phyloP scores from a whole-genome alignment of 371 early-diverging fungal genomes.

The Gilbertella persicaria region DNA sequence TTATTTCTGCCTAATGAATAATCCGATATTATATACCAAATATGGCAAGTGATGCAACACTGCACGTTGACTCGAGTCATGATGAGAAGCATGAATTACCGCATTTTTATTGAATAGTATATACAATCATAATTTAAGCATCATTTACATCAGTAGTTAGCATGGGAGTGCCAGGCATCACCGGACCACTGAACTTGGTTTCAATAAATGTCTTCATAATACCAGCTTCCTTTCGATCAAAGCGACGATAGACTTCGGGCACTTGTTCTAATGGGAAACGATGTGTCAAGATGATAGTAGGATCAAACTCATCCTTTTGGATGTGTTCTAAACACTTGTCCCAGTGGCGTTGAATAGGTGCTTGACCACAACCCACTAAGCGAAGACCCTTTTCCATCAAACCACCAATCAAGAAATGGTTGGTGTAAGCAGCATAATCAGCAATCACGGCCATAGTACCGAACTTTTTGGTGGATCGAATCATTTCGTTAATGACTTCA shows the following conservation, averaged over 20 bases:
- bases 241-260: slow-evolving; percentile 49
- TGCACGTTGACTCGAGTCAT: too few relatives aligned
- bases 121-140: background rate
- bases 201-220: slow-evolving; percentile 52
- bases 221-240: slow-evolving; percentile 56
- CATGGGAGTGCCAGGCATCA: slow-evolving; percentile 7
- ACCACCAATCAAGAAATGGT: slow-evolving; percentile 61
- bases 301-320: slow-evolving; percentile 48
- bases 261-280: slow-evolving; percentile 48
- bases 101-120: too few relatives aligned
- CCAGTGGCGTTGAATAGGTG: slow-evolving; percentile 60
- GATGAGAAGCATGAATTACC: too few relatives aligned
- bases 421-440: slow-evolving; percentile 34
- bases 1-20: too few relatives aligned
- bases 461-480: slow-evolving; percentile 49
- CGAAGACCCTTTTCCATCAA: slow-evolving; percentile 65
- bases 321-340: slow-evolving; percentile 43
- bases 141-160: slow-evolving; percentile 6
- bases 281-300: slow-evolving; percentile 59
- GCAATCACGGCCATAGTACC: slow-evolving; percentile 55
- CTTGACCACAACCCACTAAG: slow-evolving; percentile 57
- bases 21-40: too few relatives aligned
- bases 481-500: slow-evolving; percentile 57
- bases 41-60: too few relatives aligned
- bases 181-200: slow-evolving; percentile 32